A percentile compares a stretch with the other conserved stretches of the same genome.
Evolutionary conservation across 257 asterid species (phyloP).

Genomic region (Penstemon barbatus): DNA sequence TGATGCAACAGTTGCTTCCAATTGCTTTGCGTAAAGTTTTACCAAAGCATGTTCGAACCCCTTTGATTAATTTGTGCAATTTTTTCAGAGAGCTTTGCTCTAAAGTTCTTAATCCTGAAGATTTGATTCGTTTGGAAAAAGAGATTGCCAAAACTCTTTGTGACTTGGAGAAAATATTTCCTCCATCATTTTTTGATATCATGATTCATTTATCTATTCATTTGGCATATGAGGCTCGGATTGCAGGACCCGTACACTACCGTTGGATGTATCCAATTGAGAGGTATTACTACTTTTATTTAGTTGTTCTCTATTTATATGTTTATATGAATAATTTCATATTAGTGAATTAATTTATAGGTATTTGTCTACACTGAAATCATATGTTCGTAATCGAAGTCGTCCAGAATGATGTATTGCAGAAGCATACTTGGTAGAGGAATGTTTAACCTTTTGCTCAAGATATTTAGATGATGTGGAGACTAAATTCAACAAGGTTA

Average conservation of each 20-base stretch:
- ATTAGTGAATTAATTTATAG: neutral
- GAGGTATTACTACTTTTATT: neutral
- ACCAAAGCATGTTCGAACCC: constrained; percentile 12
- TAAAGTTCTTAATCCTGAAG: constrained; percentile 7
- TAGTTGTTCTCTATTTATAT: neutral
- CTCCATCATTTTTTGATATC: constrained; percentile 26
- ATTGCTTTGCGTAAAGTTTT: constrained; percentile 5
- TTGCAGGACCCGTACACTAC: constrained; percentile 1
- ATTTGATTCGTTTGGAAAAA: constrained; percentile 8
- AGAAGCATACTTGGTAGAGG: neutral
- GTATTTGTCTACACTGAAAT: constrained; percentile 13
- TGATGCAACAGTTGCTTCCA: constrained; percentile 20
- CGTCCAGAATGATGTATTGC: constrained; percentile 23
- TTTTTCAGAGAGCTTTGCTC: constrained; percentile 10
- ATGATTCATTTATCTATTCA: constrained; percentile 28
- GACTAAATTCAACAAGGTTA: constrained; percentile 9
- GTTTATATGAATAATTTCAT: neutral
- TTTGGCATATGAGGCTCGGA: constrained; percentile 17
- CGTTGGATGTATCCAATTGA: constrained; percentile 25
- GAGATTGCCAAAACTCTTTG: constrained; percentile 20
- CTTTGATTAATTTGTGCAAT: constrained; percentile 12
- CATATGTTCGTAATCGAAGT: constrained; percentile 11
- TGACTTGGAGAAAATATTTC: constrained; percentile 22
- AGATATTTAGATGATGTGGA: constrained; percentile 16
- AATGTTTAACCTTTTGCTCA: constrained; percentile 16